Evolutionary conservation across 1,284 basidiomycete genomes (phyloP).

Genomic region (Coriolopsis trogii): DNA sequence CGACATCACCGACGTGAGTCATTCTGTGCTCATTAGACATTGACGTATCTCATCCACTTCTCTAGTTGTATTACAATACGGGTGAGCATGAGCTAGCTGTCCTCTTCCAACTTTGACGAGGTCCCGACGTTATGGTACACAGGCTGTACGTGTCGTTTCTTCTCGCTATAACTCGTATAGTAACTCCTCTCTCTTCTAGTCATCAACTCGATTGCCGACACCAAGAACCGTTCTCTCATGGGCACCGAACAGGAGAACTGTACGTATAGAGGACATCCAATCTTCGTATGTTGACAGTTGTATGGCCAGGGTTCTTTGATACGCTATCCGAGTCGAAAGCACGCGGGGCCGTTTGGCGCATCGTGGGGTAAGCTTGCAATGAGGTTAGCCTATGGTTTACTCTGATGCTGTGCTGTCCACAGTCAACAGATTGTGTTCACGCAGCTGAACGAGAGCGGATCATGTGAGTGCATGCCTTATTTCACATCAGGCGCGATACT

Average conservation of each 20-base stretch:
- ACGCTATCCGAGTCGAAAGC: conserved; percentile 50
- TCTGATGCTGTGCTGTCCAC: neutral
- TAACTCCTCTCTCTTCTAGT: no score
- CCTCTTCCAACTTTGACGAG: neutral
- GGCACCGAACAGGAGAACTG: conserved; percentile 61
- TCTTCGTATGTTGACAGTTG: neutral
- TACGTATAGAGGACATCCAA: conserved; percentile 23
- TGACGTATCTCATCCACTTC: neutral
- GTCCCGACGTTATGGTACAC: neutral
- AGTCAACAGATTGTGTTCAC: conserved; percentile 62
- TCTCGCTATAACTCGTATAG: no score
- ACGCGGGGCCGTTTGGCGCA: conserved; percentile 59
- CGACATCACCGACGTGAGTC: conserved; percentile 62
- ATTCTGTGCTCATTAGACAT: conserved; percentile 18
- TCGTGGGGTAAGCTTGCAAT: conserved; percentile 47
- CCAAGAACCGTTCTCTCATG: conserved; percentile 57
- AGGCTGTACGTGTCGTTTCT: neutral
- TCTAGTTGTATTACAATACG: conserved; percentile 59
- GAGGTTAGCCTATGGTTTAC: no score
- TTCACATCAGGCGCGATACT: neutral
- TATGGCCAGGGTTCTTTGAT: conserved; percentile 50
- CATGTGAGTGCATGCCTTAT: conserved; percentile 44
- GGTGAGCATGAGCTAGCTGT: conserved; percentile 28
- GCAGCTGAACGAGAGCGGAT: conserved; percentile 45
- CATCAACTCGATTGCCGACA: conserved; percentile 47